phyloP scores from a whole-genome alignment of 805 yeast genomes.

The Pichia sporocuriosa region DNA sequence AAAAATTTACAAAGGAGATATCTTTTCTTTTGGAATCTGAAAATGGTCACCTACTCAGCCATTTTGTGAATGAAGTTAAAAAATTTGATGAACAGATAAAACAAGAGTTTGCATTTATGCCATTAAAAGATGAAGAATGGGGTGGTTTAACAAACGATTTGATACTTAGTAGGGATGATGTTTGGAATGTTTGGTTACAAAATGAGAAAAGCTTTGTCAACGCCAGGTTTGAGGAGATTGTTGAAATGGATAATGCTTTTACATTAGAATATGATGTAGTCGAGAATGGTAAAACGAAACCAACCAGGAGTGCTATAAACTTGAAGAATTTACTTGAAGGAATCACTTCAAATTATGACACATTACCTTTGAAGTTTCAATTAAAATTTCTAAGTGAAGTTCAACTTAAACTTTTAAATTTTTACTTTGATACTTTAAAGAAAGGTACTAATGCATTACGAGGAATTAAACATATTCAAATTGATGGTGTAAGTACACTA shows the following conservation, averaged over 20 bases:
- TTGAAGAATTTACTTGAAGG: conserved; percentile 51
- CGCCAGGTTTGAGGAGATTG: conserved; percentile 45
- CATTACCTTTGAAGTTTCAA: conserved; percentile 46
- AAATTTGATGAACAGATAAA: conserved; percentile 49
- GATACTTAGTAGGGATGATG: conserved; percentile 21
- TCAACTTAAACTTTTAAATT: conserved; percentile 50
- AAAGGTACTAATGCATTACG: conserved; percentile 39
- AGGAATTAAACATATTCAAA: conserved; percentile 21
- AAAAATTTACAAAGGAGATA: conserved; percentile 32
- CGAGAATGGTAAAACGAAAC: conserved; percentile 39
- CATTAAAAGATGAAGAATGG: conserved; percentile 18
- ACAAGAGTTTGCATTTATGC: conserved; percentile 31
- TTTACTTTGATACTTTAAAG: conserved; percentile 39
- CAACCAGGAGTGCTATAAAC: conserved; percentile 57
- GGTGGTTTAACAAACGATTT: conserved; percentile 25
- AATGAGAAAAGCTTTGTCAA: conserved; percentile 48
- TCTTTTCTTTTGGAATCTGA: conserved; percentile 13
- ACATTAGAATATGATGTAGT: conserved; percentile 51
- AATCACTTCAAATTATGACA: conserved; percentile 47
- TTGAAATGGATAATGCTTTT: conserved; percentile 43
- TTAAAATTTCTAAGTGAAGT: conserved; percentile 50
- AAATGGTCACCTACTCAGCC: conserved; percentile 46
- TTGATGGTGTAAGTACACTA: conserved; percentile 22
- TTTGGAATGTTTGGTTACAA: conserved; percentile 43
- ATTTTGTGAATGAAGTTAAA: conserved; percentile 50